Conservation (phyloP, 1,139 yeast species). For the Suhomyces chickasaworum region DNA sequence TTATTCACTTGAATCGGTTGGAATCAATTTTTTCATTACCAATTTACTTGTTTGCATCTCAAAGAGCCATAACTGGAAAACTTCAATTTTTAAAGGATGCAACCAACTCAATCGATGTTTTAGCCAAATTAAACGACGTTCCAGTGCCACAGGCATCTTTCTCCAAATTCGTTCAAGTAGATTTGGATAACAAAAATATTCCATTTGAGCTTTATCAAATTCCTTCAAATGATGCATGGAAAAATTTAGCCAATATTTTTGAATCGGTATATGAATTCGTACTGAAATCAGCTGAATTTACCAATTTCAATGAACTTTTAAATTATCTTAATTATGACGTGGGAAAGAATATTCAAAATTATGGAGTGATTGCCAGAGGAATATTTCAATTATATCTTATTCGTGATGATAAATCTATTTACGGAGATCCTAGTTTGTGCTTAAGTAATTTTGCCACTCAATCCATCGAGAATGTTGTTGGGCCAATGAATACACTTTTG, state of each 20-base stretch:
- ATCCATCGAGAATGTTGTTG: constrained; percentile 29
- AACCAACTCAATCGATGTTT: constrained; percentile 16
- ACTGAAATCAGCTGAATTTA: constrained; percentile 24
- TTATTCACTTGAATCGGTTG: constrained; percentile 30
- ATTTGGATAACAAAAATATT: constrained; percentile 60
- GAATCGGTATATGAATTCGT: constrained; percentile 31
- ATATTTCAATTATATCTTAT: constrained; percentile 60
- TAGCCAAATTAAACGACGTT: constrained; percentile 8
- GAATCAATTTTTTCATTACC: constrained; percentile 29
- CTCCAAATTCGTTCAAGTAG: constrained; percentile 54
- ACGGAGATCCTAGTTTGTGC: constrained; percentile 29
- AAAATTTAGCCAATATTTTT: constrained; percentile 38
- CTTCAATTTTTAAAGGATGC: constrained; percentile 22
- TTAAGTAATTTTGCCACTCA: constrained; percentile 22
- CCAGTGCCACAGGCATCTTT: constrained; percentile 34
- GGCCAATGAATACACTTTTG: constrained; percentile 24
- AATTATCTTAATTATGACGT: constrained; percentile 39
- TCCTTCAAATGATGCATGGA: constrained; percentile 28
- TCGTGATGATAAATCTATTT: constrained; percentile 58
- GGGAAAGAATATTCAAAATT: constrained; percentile 31
- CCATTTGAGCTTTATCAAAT: constrained; percentile 44
- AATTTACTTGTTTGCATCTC: constrained; percentile 23
- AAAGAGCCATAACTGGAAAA: not conserved
- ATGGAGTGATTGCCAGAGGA: constrained; percentile 59
- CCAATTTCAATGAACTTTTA: constrained; percentile 36